Base-by-base conservation (phyloP, 177 flowering plant species). In the Telopea speciosissima region DNA sequence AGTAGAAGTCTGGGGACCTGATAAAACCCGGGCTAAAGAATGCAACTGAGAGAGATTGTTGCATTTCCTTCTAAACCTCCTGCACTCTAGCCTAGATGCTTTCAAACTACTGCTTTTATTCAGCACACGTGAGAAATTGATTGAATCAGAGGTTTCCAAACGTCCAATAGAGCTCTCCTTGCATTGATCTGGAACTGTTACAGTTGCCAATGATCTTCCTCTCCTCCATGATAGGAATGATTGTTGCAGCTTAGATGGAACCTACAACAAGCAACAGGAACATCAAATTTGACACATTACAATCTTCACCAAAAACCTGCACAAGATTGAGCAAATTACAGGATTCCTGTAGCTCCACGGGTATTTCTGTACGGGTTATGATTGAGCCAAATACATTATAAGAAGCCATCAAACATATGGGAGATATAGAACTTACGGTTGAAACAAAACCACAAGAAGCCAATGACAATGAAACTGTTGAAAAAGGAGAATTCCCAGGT, bases 401-500 rank as follows among this genome's bases (percentile, higher is more conserved):
- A 36, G 40, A 36, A 36, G 40, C 61, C 49, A 68, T 21, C 52
- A 56, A 56, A 63, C 65, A 23, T n/a, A 44, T 28, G 5, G 63
- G 17, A 19, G 8, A 31, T 33, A 52, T 44, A 42, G 63, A 24
- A 80, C 91, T 86, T 71, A 89, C 93, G 62, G 64, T 69, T 23
- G 89, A 83, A 69, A 83, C 33, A n/a, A 88, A 70, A 76, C 81
- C 77, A 67, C 78, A 75, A 7, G 94, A 81, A 80, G 87, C 81
- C 80, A 92, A 85, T 26, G 88, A 81, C 74, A 92, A 68, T 28
- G 97, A 90, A 62, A 84, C 72, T 23, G 96, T 56, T 65, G 96
- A 84, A 80, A 94, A 94, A 7, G 96, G 87, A 25, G 92, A 81
- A n/a, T 76, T 81, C 56, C 85, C 82, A 26, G 83, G 79, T 67